Evolutionary conservation across 1,284 basidiomycete genomes (phyloP), one percentile per base, ranked within the genome.

Genomic region (Microbotryum silenes-acaulis): DNA sequence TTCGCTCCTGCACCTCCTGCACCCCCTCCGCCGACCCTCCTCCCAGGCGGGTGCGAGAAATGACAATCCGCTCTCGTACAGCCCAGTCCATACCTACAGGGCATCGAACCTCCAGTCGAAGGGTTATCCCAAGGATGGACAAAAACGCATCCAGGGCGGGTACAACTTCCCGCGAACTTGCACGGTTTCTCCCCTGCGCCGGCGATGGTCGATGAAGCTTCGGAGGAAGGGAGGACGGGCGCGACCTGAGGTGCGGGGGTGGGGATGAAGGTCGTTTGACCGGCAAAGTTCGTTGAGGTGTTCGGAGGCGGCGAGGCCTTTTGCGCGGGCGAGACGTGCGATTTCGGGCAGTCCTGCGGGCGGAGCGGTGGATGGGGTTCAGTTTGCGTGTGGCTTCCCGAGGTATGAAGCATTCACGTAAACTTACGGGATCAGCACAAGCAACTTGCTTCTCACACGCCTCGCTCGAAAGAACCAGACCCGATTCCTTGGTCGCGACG

Each of bases 401-500:
- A 55, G 27, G 62, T 45, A 57, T 53, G 48, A 48, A 27, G 46
- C 80, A 78, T 42, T 7, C 10, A 31, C 9, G 7, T 31, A 31
- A 72, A 62, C 75, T 71, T 63, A 77, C 77, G 73, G 57, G 85
- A 74, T 96, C 89, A 73, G 87, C 86, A 76, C 92, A 97, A 51
- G 86, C 79, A 72, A 85, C 86, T 21, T 89, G 89, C 49, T 85
- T 83, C 70, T 89, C 86, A 74, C 91, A 96, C 23, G 88, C 80
- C 66, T 94, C 92, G 64, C 88, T 91, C 70, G 87, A 91, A 62
- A 96, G 78, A 2, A 96, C 92, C 68, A 97, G 82, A n/a, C 91
- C 92, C 72, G 87, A 89, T 76, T 93, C 89, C 16, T 84, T 79
- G 31, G 91, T 92, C 3, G 92, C 91, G 0, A 90, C 89, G 18